Evolutionary conservation across 352 stramenopile species (phyloP), one percentile per base, ranked within the genome.

Genomic region (Phytophthora crassamura): DNA sequence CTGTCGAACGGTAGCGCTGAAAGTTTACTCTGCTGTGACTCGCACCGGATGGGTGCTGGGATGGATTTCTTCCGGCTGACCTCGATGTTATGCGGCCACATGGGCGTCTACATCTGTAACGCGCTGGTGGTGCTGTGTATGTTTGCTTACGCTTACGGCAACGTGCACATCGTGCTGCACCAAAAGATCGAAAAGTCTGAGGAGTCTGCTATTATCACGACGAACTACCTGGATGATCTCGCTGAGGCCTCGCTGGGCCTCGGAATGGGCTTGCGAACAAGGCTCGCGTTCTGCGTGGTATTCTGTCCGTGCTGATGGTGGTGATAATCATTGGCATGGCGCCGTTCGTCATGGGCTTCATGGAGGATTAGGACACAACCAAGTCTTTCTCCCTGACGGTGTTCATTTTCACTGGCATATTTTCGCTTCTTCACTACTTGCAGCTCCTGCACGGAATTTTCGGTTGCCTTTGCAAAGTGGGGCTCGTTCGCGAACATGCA

Each of bases 51-150:
- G 89, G 86, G 81, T 16, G 63, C 75, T 30, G 78, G 82, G 30
- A 92, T 97, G 86, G 87, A 95, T 54, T 96, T 96, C 30, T 96
- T 95, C 75, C 87, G 89, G 3, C 64, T 96, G 25, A 94, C 95
- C 68, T 93, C 89, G 42, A 93, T 93, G 82, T 96, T 94, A 59
- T 96, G 94, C 69, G 83, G 84, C 4, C 85, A 96, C 74, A 93
- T 94, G 84, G 88, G 88, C 12, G 94, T 93, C 54, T 96, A 96
- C 77, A 92, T 96, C 25, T 93, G 81, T 64, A 93, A 94, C 55
- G 83, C 84, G 12, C 45, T 96, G 38, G 84, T 86, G 4, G 84
- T 96, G 46, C 53, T 94, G 8, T 92, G 84, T 73, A 84, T 94
- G 15, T 96, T 93, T 50, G 73, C 79, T 2, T 96, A 94, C 55